phyloP scores from a whole-genome alignment of 768 basidiomycete species.

The Amanita rubescens region DNA sequence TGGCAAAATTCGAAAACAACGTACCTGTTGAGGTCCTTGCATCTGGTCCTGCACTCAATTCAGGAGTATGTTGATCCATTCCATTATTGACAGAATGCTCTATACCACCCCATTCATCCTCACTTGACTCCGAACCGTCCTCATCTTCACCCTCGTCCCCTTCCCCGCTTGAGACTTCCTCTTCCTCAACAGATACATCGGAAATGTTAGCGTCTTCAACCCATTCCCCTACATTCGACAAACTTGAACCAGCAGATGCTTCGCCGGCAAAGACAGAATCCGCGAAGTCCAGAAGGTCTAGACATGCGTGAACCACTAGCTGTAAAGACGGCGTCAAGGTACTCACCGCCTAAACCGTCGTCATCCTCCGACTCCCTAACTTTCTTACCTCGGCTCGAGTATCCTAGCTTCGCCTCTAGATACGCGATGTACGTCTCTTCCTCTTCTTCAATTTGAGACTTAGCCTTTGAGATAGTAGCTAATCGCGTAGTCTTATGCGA shows the following conservation, averaged over 20 bases:
- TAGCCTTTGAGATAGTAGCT: slow-evolving; percentile 4
- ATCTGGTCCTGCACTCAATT: slow-evolving; percentile 6
- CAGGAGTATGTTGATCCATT: background rate
- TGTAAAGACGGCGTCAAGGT: slow-evolving; percentile 11
- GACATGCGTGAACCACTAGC: background rate
- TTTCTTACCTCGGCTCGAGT: slow-evolving; percentile 36
- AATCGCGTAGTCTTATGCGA: background rate
- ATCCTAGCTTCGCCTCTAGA: slow-evolving; percentile 72
- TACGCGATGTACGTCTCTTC: slow-evolving; percentile 86
- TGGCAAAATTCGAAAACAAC: background rate
- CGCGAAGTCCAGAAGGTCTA: slow-evolving; percentile 52
- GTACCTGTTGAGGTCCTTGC: slow-evolving; percentile 10
- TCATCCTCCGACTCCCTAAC: slow-evolving; percentile 40
- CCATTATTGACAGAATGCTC: slow-evolving; percentile 17
- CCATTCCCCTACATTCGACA: slow-evolving; percentile 1
- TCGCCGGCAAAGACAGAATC: slow-evolving; percentile 23
- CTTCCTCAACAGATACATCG: slow-evolving; percentile 17
- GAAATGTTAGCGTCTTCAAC: slow-evolving; percentile 20
- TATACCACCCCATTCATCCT: slow-evolving; percentile 30
- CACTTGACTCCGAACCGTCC: slow-evolving; percentile 15
- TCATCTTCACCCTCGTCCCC: slow-evolving; percentile 7
- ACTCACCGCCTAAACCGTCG: slow-evolving; percentile 79
- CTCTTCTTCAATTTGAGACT: slow-evolving; percentile 33
- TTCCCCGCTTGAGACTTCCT: background rate
- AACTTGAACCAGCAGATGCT: background rate